A percentile compares a stretch with the other conserved stretches of the same genome.
Conservation (phyloP, 2,329 filamentous ascomycete species). For the Trichophyton simii region DNA sequence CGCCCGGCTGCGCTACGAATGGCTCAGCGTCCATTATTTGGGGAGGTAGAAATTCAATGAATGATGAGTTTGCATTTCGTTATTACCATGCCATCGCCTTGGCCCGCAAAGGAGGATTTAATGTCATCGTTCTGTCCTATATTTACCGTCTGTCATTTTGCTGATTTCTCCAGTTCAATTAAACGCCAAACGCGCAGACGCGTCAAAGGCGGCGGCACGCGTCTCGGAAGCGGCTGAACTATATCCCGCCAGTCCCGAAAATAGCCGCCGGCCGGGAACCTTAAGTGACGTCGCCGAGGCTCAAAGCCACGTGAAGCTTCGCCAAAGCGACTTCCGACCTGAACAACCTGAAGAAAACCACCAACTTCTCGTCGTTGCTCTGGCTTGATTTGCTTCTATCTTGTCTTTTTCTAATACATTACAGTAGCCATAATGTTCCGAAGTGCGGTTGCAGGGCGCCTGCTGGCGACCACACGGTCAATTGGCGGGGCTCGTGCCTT, state of each 20-base stretch:
- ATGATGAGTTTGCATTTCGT: background rate
- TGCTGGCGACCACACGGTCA: slow-evolving; percentile 23
- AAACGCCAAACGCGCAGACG: slow-evolving; percentile 1
- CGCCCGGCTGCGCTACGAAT: slow-evolving; percentile 22
- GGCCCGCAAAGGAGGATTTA: background rate
- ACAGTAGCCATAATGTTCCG: slow-evolving; percentile 22
- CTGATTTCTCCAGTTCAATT: background rate
- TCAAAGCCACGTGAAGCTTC: slow-evolving; percentile 1
- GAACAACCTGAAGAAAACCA: background rate
- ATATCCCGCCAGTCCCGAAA: background rate
- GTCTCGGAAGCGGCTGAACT: background rate
- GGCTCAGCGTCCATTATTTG: slow-evolving; percentile 32
- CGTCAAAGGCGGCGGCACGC: background rate
- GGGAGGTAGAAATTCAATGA: background rate
- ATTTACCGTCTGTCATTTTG: background rate
- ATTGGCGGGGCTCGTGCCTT: slow-evolving; percentile 43
- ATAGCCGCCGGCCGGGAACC: background rate
- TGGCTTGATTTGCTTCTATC: background rate
- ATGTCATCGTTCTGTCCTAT: background rate
- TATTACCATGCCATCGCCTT: background rate
- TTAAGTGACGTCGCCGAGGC: slow-evolving; percentile 6
- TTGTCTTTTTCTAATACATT: background rate
- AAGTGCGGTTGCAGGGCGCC: slow-evolving; percentile 21
- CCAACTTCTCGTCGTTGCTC: background rate
- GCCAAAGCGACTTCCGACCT: background rate